Evolutionary conservation across 164 flowering plant genomes (phyloP), one percentile per base, ranked within the genome.

Genomic region (Stephania japonica): DNA sequence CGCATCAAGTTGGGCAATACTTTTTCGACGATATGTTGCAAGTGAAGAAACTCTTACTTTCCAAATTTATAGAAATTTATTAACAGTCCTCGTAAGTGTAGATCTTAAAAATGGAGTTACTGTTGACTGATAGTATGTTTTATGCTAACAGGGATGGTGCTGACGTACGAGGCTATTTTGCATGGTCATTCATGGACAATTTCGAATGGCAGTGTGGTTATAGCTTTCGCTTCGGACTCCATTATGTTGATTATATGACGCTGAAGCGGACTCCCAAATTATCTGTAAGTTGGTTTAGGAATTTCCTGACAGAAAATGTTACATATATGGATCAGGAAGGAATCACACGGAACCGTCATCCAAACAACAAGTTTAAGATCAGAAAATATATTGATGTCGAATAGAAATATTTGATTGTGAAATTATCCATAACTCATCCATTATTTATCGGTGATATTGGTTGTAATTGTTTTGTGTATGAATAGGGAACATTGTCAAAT

Each of bases 201-300:
- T 88, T 85, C 14, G 90, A 88, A 75, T 88, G 91, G 94, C 3
- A 56, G 1, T 23, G 7, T n/a, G 94, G 91, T 3, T 88, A 84
- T 27, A 61, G 65, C 26, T 0, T 70, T 3, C 80, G 81, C 42
- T 88, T 83, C 76, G 94, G 94, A 27, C 77, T 89, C 6, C 72
- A 84, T 71, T 62, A 83, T 42, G 85, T 89, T 6, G 90, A 89
- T 70, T 82, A 70, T 27, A 16, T 23, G 12, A 87, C 88, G 0
- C 77, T 86, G 7, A 64, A 82, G 16, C 72, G 94, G 42, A 80
- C 76, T 11, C 90, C 91, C 0, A 88, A 85, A 80, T 77, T 76
- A 42, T 88, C 93, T 32, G 89, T 88, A 6, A 75, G 7, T 27
- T 88, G 91, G 94, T 88, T 79, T 73, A 62, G 71, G 26, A 62